Base-by-base conservation (phyloP, 2,329 filamentous ascomycete species). In the Aureobasidium sp. region DNA sequence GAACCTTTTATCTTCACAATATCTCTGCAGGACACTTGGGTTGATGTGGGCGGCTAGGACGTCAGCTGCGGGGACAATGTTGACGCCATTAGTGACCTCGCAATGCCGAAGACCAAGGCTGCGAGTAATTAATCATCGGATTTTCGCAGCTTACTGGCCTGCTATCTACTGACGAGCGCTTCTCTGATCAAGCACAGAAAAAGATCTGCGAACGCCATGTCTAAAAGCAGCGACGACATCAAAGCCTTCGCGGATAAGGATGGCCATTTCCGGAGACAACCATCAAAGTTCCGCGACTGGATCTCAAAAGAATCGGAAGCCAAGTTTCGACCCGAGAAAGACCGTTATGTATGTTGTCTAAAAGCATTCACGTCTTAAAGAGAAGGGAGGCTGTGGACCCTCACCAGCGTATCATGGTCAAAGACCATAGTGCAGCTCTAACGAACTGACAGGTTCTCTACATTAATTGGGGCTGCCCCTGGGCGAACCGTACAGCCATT, bases 401-500 rank as follows among this genome's bases (percentile, higher is more conserved):
- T 5, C 29, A 7, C 29, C 26, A 17, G 3, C 12, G 6, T 8
- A 8, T 47, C 13, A 13, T 3, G 6, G 17, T 17, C 44, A 27
- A 47, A 4, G 24, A 47, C 27, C 5, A 9, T 20, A 41, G 24
- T 8, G 24, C 17, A 12, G 13, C 4, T 36, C 53, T 56, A 10
- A 56, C 29, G 15, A 46, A 8, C 5, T 3, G 6, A 57, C 15
- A 62, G 56, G 63, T 79, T 0, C 74, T 88, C 4, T 88, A 87
- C 69, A 71, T 86, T 50, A 82, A 83, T 44, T 78, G 79, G 5
- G 80, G 80, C 7, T 88, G 86, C 66, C 85, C 85, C 5, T 88
- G 85, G 85, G 84, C 84, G 47, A 80, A 83, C 63, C 76, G 81
- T 12, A 67, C 75, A 1, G 76, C 79, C 63, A 74, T 83, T 26